A percentile compares a stretch with the other conserved stretches of the same genome.
These are phyloP conservation scores for Amanita polypyramis DNA, from an alignment of 768 basidiomycete genomes.

Conservation along the genomic window DNA sequence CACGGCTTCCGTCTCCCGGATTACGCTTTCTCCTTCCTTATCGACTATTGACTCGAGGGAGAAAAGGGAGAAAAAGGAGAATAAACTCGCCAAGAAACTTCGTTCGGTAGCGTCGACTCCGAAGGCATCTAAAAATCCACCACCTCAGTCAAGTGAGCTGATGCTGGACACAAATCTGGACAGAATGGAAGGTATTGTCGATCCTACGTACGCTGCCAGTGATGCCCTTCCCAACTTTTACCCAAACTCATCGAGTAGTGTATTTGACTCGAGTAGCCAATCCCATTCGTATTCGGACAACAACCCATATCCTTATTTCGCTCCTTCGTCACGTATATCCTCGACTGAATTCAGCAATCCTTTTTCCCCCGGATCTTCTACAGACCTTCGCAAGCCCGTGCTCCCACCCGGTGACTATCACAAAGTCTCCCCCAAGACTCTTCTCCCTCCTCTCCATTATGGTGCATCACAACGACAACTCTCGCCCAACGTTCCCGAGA, in stretches of 20 bases:
- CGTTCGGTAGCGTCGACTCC: slow-evolving; percentile 14
- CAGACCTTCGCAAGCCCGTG: slow-evolving; percentile 18
- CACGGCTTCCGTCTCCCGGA: background rate
- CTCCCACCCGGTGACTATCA: slow-evolving; percentile 18
- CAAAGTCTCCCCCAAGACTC: slow-evolving; percentile 45
- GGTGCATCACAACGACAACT: slow-evolving; percentile 1
- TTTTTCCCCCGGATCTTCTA: slow-evolving; percentile 22
- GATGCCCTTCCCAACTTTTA: slow-evolving; percentile 5
- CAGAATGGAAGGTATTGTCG: slow-evolving; percentile 76
- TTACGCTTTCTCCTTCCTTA: slow-evolving; percentile 3
- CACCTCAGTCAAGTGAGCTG: slow-evolving; percentile 19
- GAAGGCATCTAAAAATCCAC: slow-evolving; percentile 19
- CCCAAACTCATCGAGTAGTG: slow-evolving; percentile 27
- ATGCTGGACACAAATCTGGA: slow-evolving; percentile 60
- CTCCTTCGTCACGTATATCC: slow-evolving; percentile 8
- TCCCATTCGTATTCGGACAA: slow-evolving; percentile 23
- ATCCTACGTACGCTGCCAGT: slow-evolving; percentile 23
- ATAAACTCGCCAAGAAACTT: slow-evolving; percentile 8
- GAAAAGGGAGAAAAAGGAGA: slow-evolving; percentile 9
- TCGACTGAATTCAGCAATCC: slow-evolving; percentile 31
- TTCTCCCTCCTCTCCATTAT: slow-evolving; percentile 13
- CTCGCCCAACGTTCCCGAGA: slow-evolving; percentile 6
- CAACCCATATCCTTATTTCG: slow-evolving; percentile 9
- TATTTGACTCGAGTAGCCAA: slow-evolving; percentile 25
- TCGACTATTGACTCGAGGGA: slow-evolving; percentile 3